Evolutionary conservation across 2,329 filamentous ascomycete species (phyloP), one percentile per base, ranked within the genome.

Genomic region (Penicillium sp.): DNA sequence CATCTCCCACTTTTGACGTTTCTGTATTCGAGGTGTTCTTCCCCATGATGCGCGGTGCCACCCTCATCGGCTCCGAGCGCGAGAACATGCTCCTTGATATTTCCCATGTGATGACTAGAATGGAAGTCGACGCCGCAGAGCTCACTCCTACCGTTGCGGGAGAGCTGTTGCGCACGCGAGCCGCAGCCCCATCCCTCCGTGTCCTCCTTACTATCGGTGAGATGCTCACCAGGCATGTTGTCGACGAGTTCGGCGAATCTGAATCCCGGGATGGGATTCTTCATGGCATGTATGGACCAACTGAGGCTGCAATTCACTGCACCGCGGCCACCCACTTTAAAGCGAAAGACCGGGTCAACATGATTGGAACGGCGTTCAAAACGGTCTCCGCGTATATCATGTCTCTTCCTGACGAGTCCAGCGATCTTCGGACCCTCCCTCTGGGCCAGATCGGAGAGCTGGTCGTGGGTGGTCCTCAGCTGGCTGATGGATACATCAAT

Each of bases 11-110:
- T 0, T 97, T 97, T 69, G 92, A 97, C 71, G 92, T 97, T 7
- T 96, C 91, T 0, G 88, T 96, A 5, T 97, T 97, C 69, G 92
- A 97, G 69, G 92, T 95, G 6, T 96, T 96, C 79, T 96, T 96
- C 61, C 89, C 92, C 0, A 77, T 92, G 14, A 88, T 86, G 58
- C 81, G 91, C 54, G 89, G 89, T 2, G 78, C 78, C 21, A 96
- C 91, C 0, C 76, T 97, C 2, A 84, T 93, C 45, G 83, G 85
- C 52, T 91, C 87, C 61, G 82, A 86, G 52, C 84, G 92, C 27
- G 78, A 80, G 46, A 79, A 83, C 32, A 84, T 96, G 79, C 79
- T 97, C 40, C 84, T 89, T 57, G 86, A 96, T 66, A 81, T 97
- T 21, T 85, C 89, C 0, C 81, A 76, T 0, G 80, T 85, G 10